These are phyloP conservation scores for Vitis hybrid DNA, from an alignment of 177 flowering plant species.

Conservation along the genomic window DNA sequence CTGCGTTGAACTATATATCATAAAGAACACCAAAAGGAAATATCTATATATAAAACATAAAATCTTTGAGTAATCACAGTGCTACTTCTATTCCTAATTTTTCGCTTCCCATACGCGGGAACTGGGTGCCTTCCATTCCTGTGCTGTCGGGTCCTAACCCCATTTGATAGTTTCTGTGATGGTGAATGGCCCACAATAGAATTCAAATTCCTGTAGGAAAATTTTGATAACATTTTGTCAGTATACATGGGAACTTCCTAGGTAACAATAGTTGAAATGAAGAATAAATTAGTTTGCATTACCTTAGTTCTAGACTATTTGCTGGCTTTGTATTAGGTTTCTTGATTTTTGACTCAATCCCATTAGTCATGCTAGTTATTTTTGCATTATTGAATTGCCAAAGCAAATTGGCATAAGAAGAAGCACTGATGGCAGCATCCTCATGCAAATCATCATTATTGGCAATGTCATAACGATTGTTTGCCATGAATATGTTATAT, in stretches of 20 bases:
- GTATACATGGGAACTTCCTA: neutral
- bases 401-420: conserved; percentile 82
- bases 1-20: conserved; percentile 19
- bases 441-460: conserved; percentile 71
- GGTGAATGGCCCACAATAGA: conserved; percentile 43
- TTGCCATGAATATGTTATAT: conserved; percentile 33
- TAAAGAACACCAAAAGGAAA: neutral
- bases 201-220: conserved; percentile 33
- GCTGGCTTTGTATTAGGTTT: conserved; percentile 45
- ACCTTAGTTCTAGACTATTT: conserved; percentile 69
- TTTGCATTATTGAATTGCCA: conserved; percentile 83
- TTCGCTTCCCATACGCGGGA: conserved; percentile 42
- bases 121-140: conserved; percentile 35
- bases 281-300: conserved; percentile 2
- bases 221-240: neutral
- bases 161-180: conserved; percentile 40
- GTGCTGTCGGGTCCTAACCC: conserved; percentile 18
- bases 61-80: neutral
- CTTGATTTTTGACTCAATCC: conserved; percentile 42
- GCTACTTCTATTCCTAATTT: conserved; percentile 38
- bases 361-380: conserved; percentile 39
- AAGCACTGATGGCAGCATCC: conserved; percentile 84
- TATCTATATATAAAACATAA: conserved; percentile 1
- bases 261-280: neutral
- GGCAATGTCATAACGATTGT: conserved; percentile 41